A percentile compares a stretch with the other conserved stretches of the same genome.
phyloP scores from a whole-genome alignment of 768 basidiomycete species.

The Mycena polygramma region DNA sequence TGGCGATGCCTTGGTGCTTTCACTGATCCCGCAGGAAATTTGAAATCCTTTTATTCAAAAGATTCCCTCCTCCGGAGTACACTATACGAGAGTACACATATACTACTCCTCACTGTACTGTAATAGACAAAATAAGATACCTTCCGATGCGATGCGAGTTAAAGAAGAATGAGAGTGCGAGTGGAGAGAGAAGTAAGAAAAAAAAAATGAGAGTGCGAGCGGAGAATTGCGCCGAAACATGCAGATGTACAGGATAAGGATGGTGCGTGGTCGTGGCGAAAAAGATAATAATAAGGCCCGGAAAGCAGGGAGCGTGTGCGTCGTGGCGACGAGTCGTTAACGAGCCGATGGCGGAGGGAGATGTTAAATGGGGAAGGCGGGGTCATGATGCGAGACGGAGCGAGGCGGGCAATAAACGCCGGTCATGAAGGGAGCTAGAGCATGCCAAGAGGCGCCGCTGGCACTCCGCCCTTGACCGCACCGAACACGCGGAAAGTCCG shows the following conservation, averaged over 20 bases:
- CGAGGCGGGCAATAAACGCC: neutral
- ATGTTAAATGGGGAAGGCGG: neutral
- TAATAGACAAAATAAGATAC: conserved; percentile 30
- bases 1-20: no score
- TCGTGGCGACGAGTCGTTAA: neutral
- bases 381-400: neutral
- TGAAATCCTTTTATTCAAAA: neutral
- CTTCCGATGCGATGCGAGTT: conserved; percentile 2
- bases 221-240: conserved; percentile 26
- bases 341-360: no score
- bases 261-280: conserved; percentile 3
- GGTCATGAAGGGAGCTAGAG: conserved; percentile 1
- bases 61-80: neutral
- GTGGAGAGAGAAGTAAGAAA: neutral
- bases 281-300: neutral
- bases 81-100: neutral
- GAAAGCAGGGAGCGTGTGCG: neutral
- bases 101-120: neutral
- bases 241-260: conserved; percentile 19
- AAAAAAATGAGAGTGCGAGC: neutral
- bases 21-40: no score
- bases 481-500: conserved; percentile 67
- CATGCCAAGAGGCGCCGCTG: no score
- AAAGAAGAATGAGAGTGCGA: conserved; percentile 14
- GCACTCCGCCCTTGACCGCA: conserved; percentile 55